Evolutionary conservation across 805 yeast species (phyloP), one percentile per base, ranked within the genome.

Genomic region (Sugiyamaella boreocaroliniensis): DNA sequence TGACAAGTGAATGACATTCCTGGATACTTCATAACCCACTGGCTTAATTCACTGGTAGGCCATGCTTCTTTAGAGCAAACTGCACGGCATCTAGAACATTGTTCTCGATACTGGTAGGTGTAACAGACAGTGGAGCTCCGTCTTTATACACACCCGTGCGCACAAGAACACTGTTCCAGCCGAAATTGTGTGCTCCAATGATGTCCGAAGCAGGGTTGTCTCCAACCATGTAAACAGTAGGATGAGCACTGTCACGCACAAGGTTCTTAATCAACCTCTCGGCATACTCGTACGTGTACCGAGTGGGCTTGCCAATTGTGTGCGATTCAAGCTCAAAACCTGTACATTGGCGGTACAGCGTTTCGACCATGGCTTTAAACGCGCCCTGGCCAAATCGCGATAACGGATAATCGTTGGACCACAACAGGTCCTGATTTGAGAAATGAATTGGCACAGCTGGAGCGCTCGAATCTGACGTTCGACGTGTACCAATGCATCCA

Each of bases 151-250:
- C 98, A 0, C 99, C 99, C 0, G 97, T 86, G 56, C 83, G 75
- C 22, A 93, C 88, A 45, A 93, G 76, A 40, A 89, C 78, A 11
- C 93, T 82, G 47, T 85, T 81, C 98, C 98, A 93, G 2, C 97
- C 96, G 64, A 83, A 82, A 48, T 73, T 72, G 61, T 85, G 83
- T 5, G 96, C 99, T 0, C 99, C 99, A 52, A 77, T 76, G 50
- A 93, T 93, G 66, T 93, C 99, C 48, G 89, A 80, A 29, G 84
- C 93, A 3, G 97, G 98, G 67, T 93, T 93, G 69, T 93, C 99
- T 29, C 99, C 99, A 37, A 93, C 88, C 99, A 93, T 93, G 70
- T 76, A 90, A 1, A 93, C 85, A 14, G 47, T 47, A 14, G 50
- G 51, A 22, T 20, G 15, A 40, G 18, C 16, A 10, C 29, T 42